A percentile compares a stretch with the other conserved stretches of the same genome.
Conservation (phyloP, 2,329 filamentous ascomycete species). For the Calycina marina region DNA sequence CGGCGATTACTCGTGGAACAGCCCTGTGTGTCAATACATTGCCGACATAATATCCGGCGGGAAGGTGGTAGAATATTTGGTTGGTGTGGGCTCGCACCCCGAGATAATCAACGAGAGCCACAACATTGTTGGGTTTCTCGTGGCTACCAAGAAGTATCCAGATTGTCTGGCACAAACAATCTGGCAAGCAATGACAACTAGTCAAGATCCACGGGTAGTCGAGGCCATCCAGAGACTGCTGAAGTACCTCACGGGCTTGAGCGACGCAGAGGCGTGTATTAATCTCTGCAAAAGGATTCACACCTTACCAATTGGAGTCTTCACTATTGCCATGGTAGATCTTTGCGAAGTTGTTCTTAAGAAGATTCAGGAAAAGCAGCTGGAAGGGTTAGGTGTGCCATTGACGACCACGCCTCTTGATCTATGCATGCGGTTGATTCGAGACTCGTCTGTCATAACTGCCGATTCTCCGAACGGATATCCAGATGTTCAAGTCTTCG, state of each 20-base stretch:
- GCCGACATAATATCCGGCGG: conserved; percentile 54
- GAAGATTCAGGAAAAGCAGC: conserved; percentile 30
- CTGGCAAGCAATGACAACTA: conserved; percentile 70
- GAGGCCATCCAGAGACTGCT: conserved; percentile 63
- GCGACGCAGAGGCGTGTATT: conserved; percentile 34
- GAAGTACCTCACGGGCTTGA: conserved; percentile 31
- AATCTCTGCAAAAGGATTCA: conserved; percentile 61
- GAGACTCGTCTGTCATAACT: conserved; percentile 49
- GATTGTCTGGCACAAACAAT: conserved; percentile 60
- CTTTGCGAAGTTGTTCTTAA: conserved; percentile 45
- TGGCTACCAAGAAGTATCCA: conserved; percentile 63
- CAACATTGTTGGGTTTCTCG: conserved; percentile 78
- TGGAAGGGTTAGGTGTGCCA: conserved; percentile 19
- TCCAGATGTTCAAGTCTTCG: conserved; percentile 48
- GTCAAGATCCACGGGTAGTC: conserved; percentile 72
- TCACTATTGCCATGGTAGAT: conserved; percentile 45
- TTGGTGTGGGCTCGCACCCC: conserved; percentile 82
- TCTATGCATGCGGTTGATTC: conserved; percentile 51
- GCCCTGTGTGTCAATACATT: conserved; percentile 50
- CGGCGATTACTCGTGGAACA: conserved; percentile 32
- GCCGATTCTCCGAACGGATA: conserved; percentile 39
- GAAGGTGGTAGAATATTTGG: conserved; percentile 69
- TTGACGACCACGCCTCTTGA: conserved; percentile 34
- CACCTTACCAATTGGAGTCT: conserved; percentile 44
- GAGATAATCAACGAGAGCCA: conserved; percentile 70